Evolutionary conservation across 352 stramenopile genomes (phyloP).

Genomic region (Globisporangium ultimum): DNA sequence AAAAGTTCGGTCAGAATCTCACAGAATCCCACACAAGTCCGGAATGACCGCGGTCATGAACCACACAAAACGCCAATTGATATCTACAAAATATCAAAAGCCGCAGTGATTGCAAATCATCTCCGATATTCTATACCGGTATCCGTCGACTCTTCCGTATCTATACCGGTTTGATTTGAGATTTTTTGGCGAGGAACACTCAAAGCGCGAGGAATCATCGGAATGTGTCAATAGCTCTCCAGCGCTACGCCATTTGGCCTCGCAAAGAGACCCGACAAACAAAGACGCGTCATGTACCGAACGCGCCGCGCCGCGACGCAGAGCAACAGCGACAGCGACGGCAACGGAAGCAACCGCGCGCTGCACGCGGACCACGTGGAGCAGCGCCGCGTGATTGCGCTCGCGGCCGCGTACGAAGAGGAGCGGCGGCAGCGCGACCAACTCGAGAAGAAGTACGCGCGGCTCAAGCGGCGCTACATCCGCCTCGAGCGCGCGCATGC

Average conservation of each 20-base stretch:
- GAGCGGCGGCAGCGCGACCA: conserved; percentile 48
- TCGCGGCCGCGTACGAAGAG: conserved; percentile 43
- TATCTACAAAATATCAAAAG: no score
- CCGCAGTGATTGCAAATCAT: background rate
- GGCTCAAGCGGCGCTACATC: conserved; percentile 64
- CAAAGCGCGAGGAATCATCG: background rate
- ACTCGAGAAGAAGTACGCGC: conserved; percentile 67
- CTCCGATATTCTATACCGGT: background rate
- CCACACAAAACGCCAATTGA: no score
- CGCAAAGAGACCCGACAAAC: no score
- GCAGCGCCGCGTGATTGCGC: conserved; percentile 25
- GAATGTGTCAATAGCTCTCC: background rate
- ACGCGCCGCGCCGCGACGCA: conserved; percentile 3
- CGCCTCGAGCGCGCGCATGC: conserved; percentile 52
- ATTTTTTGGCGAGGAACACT: conserved; percentile 9
- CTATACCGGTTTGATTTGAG: conserved; percentile 7
- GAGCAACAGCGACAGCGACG: conserved; percentile 2
- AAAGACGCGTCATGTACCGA: background rate
- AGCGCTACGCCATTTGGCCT: background rate
- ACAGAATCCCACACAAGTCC: no score
- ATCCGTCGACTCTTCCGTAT: background rate
- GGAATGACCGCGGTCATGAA: no score
- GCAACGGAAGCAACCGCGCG: background rate
- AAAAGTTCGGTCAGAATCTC: no score
- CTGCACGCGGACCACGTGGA: conserved; percentile 18